phyloP scores from a whole-genome alignment of 306 rosid genomes.

The Cucumis sativus region Cucumber_9930_V3 NC_026659.2:24817501-24818000 shows the following conservation, averaged over 20 bases:
- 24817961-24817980: too few relatives aligned
- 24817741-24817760: constrained; percentile 52
- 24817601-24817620: too few relatives aligned
- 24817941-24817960: too few relatives aligned
- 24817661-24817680: too few relatives aligned
- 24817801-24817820: constrained; percentile 54
- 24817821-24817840: constrained; percentile 47
- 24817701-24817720: constrained; percentile 21
- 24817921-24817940: background rate
- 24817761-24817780: constrained; percentile 56
- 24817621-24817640: too few relatives aligned
- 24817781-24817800: constrained; percentile 57
- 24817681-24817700: too few relatives aligned
- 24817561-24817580: too few relatives aligned
- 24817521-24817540: too few relatives aligned
- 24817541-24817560: too few relatives aligned
- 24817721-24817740: constrained; percentile 76
- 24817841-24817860: constrained; percentile 34
- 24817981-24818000: constrained; percentile 34
- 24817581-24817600: too few relatives aligned
- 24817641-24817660: too few relatives aligned
- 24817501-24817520: too few relatives aligned
- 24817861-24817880: constrained; percentile 62
- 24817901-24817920: constrained; percentile 12
- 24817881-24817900: constrained; percentile 74